Evolutionary conservation across 768 basidiomycete genomes (phyloP).

Genomic region (Mycena chlorophos): DNA sequence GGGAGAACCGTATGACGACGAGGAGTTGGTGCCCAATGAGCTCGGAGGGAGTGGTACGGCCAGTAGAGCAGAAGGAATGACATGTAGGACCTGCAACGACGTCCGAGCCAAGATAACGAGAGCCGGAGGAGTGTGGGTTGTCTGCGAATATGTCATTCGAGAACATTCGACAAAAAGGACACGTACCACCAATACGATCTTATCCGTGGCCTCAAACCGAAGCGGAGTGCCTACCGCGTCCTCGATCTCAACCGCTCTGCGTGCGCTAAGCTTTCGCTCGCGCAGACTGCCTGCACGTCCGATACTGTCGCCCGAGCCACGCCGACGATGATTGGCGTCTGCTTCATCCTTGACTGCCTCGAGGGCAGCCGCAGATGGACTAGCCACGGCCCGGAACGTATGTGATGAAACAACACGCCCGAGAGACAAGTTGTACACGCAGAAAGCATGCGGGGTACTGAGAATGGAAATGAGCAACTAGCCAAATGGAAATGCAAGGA

Average conservation of each 20-base stretch:
- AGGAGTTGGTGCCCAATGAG: slow-evolving; percentile 8
- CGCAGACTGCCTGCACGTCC: slow-evolving; percentile 13
- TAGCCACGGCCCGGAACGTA: slow-evolving; percentile 28
- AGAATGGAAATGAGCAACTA: slow-evolving; percentile 10
- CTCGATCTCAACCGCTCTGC: not conserved
- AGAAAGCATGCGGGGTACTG: slow-evolving; percentile 3
- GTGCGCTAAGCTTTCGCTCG: slow-evolving; percentile 12
- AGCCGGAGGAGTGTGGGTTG: slow-evolving; percentile 16
- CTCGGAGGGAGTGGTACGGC: slow-evolving; percentile 6
- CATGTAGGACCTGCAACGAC: slow-evolving; percentile 6
- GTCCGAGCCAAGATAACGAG: slow-evolving; percentile 14
- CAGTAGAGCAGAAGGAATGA: slow-evolving; percentile 22
- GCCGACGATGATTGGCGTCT: slow-evolving; percentile 20
- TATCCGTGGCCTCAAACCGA: slow-evolving; percentile 11
- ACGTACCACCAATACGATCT: slow-evolving; percentile 11
- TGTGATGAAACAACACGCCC: not conserved
- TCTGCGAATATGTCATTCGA: not conserved
- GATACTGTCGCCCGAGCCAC: slow-evolving; percentile 19
- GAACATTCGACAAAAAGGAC: not conserved
- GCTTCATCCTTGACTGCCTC: slow-evolving; percentile 12
- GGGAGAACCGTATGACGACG: slow-evolving; percentile 7
- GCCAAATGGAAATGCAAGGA: slow-evolving; percentile 37
- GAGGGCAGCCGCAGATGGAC: slow-evolving; percentile 38
- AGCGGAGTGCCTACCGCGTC: slow-evolving; percentile 6
- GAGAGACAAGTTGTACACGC: not conserved